These are phyloP conservation scores for Cladophialophora exuberans DNA, from an alignment of 2,329 filamentous ascomycete genomes.

Conservation along the genomic window DNA sequence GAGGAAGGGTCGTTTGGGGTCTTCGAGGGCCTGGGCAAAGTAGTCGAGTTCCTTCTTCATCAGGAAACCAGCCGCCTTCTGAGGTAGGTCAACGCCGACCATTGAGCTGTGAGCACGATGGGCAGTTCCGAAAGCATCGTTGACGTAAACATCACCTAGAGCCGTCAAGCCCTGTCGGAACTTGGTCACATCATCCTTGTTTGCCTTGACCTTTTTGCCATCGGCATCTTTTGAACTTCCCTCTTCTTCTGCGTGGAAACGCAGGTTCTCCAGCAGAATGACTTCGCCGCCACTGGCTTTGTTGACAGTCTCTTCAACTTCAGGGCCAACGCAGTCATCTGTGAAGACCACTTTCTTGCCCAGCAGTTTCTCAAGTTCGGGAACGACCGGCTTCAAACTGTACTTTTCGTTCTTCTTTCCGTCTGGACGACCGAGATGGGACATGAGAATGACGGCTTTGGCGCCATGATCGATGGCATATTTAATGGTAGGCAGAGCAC, in stretches of 20 bases:
- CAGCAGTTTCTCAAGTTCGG: constrained; percentile 89
- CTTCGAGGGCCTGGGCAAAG: constrained; percentile 95
- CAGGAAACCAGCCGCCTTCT: constrained; percentile 97
- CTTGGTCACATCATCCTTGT: constrained; percentile 86
- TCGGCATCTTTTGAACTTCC: constrained; percentile 91
- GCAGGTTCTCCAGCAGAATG: constrained; percentile 93
- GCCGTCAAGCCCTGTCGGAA: constrained; percentile 96
- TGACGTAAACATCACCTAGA: constrained; percentile 94
- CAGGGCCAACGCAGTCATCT: constrained; percentile 84
- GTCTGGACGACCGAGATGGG: constrained; percentile 93
- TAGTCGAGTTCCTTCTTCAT: constrained; percentile 99
- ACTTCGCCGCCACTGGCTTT: constrained; percentile 80
- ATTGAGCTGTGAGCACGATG: constrained; percentile 99
- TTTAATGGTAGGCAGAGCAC: constrained; percentile 93
- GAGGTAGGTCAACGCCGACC: constrained; percentile 93
- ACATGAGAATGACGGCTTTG: constrained; percentile 95
- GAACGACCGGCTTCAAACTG: constrained; percentile 87
- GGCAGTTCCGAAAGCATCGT: constrained; percentile 97
- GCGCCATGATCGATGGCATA: constrained; percentile 87
- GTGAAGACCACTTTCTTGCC: constrained; percentile 84
- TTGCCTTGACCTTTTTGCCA: constrained; percentile 97
- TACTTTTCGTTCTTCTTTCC: constrained; percentile 90
- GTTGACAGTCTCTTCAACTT: constrained; percentile 88
- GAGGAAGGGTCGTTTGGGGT: constrained; percentile 91
- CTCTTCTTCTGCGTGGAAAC: constrained; percentile 98